phyloP scores from a whole-genome alignment of 208 protist genomes.

The Spongospora subterranea region DNA sequence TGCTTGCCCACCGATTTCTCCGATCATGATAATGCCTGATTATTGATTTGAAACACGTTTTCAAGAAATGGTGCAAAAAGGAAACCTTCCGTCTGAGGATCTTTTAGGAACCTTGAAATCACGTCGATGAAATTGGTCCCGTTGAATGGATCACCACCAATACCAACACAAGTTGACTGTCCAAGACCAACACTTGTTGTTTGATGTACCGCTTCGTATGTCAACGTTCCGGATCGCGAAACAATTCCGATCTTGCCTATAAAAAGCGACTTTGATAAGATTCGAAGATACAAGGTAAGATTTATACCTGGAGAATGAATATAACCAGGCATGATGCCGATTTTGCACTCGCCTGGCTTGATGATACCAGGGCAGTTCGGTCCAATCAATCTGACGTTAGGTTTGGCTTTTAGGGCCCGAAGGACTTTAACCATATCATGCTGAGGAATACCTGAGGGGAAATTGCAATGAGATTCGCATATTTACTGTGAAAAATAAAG shows the following conservation, averaged over 20 bases:
- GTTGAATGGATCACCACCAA: constrained; percentile 95
- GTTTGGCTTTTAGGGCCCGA: constrained; percentile 20
- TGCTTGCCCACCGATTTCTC: constrained; percentile 97
- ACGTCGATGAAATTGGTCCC: constrained; percentile 98
- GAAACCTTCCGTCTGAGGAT: constrained; percentile 96
- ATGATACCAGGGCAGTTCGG: constrained; percentile 95
- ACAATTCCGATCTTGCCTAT: constrained; percentile 94
- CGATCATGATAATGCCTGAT: constrained; percentile 73
- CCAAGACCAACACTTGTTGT: constrained; percentile 93
- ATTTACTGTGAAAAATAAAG: constrained; percentile 91
- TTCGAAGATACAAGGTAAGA: background rate
- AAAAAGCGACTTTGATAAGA: background rate
- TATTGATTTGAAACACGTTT: background rate
- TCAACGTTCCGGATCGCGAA: constrained; percentile 98
- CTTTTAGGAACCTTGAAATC: constrained; percentile 92
- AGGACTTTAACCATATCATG: constrained; percentile 84
- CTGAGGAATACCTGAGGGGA: constrained; percentile 56
- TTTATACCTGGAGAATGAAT: constrained; percentile 91
- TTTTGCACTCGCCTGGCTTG: constrained; percentile 97
- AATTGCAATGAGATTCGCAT: constrained; percentile 57
- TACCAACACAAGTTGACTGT: constrained; percentile 72
- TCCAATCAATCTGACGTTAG: constrained; percentile 86
- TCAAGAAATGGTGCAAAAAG: background rate
- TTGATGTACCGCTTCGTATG: constrained; percentile 98
- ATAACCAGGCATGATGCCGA: constrained; percentile 99